Evolutionary conservation across 495 filamentous ascomycete species (phyloP).

Genomic region (Immersiella caudata): DNA sequence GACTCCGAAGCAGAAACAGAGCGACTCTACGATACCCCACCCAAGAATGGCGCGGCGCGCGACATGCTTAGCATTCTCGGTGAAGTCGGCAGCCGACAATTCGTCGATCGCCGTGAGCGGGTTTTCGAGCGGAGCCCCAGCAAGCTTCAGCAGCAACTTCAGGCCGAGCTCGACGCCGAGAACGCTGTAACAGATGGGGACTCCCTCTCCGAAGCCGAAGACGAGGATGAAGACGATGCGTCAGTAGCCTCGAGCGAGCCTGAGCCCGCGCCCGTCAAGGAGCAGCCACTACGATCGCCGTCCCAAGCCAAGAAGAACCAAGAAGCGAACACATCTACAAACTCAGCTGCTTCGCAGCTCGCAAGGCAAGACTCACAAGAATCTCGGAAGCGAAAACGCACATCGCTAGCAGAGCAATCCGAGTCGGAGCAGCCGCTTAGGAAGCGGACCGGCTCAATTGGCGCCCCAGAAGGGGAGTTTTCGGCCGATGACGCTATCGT

Average conservation of each 20-base stretch:
- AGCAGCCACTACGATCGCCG: conserved; percentile 27
- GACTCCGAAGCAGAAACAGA: conserved; percentile 99
- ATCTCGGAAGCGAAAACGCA: conserved; percentile 56
- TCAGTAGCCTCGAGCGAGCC: conserved; percentile 41
- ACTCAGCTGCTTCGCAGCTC: conserved; percentile 20
- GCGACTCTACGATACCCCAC: conserved; percentile 88
- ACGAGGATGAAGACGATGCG: conserved; percentile 42
- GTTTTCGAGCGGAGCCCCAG: conserved; percentile 64
- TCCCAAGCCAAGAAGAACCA: conserved; percentile 34
- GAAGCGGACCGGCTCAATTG: conserved; percentile 61
- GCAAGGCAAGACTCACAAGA: conserved; percentile 37
- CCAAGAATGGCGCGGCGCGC: conserved; percentile 66
- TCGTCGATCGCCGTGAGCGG: conserved; percentile 39
- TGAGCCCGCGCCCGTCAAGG: conserved; percentile 14
- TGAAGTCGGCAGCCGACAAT: conserved; percentile 40
- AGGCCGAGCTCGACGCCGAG: conserved; percentile 39
- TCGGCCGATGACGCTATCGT: conserved; percentile 46
- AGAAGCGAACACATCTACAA: conserved; percentile 24
- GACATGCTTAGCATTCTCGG: conserved; percentile 57
- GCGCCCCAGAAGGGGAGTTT: conserved; percentile 32
- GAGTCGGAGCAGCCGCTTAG: conserved; percentile 54
- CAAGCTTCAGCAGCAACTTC: conserved; percentile 60
- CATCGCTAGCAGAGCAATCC: conserved; percentile 48
- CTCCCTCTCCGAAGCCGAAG: conserved; percentile 49
- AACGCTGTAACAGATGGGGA: conserved; percentile 44